Evolutionary conservation across 2,329 filamentous ascomycete species (phyloP), one percentile per base, ranked within the genome.

Genomic region (Claviceps arundinis): DNA sequence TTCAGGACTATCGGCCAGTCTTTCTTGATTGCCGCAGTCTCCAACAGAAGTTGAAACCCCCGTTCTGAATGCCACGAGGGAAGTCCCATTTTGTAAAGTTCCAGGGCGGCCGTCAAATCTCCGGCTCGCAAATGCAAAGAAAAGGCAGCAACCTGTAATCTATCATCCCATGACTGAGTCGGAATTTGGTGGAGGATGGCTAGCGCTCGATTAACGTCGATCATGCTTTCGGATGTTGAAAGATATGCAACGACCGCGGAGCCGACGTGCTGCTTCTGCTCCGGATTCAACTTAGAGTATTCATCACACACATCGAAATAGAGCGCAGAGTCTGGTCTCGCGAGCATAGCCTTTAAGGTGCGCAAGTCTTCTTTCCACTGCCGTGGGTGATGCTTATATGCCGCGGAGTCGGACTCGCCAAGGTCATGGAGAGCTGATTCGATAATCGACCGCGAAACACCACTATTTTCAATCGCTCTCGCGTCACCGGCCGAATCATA

Each of bases 131-230:
- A 56, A 34, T 71, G 65, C 2, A 74, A 67, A 9, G 66, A 60
- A 4, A 78, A 60, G 8, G 66, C 72, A 0, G 69, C 65, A 2
- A 66, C 58, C 3, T 77, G 65, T 4, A 68, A 52, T 3, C 64
- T 59, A 13, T 71, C 61, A 16, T 68, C 67, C 74, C 73, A 77
- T 6, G 61, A 52, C 0, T 64, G 56, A 2, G 57, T 38, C 0
- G 65, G 58, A 2, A 74, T 59, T 34, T 67, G 61, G 2, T 63
- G 62, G 49, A 78, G 75, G 2, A 78, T 54, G 2, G 71, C 65
- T 4, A 68, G 60, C n/a, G 75, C 67, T 52, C 74, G 70, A 58
- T 67, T 67, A 1, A 68, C 69, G 48, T 78, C 73, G 3, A 71
- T 61, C 8, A 68, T 57, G n/a, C 69, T 67, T 5, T 60, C 61